These are phyloP conservation scores for Cyberlindnera galapagoensis DNA, from an alignment of 805 yeast species.

Conservation along the genomic window DNA sequence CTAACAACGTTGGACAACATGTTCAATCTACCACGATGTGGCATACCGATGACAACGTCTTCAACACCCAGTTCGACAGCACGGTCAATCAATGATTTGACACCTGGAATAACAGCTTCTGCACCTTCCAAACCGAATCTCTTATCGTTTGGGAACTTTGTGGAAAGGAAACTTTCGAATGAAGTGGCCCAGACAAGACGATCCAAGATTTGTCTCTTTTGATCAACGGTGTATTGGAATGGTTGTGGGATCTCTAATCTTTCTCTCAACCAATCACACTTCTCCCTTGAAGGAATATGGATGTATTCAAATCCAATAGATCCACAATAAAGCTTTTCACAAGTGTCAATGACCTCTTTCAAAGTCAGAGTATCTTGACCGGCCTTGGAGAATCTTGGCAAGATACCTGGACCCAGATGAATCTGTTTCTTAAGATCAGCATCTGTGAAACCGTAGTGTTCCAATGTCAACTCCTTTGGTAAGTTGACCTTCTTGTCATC, in stretches of 20 bases:
- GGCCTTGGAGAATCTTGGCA: constrained; percentile 77
- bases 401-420: constrained; percentile 94
- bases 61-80: constrained; percentile 90
- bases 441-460: constrained; percentile 86
- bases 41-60: constrained; percentile 98
- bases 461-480: constrained; percentile 87
- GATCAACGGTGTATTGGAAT: constrained; percentile 73
- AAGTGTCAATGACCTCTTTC: constrained; percentile 66
- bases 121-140: constrained; percentile 99
- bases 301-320: constrained; percentile 91
- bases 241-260: constrained; percentile 91
- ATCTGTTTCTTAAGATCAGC: constrained; percentile 77
- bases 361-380: constrained; percentile 59
- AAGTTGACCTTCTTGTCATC: constrained; percentile 43
- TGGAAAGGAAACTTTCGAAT: constrained; percentile 86
- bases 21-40: constrained; percentile 98
- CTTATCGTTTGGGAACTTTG: constrained; percentile 97
- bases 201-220: constrained; percentile 94
- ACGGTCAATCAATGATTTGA: constrained; percentile 91
- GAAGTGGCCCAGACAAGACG: constrained; percentile 95
- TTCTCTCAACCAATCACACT: constrained; percentile 98
- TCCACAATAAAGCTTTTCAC: constrained; percentile 83
- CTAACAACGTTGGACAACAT: constrained; percentile 97
- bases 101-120: constrained; percentile 93
- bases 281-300: constrained; percentile 91